Base-by-base conservation (phyloP, 1,284 basidiomycete species). In the Cutaneotrichosporon sp. region DNA sequence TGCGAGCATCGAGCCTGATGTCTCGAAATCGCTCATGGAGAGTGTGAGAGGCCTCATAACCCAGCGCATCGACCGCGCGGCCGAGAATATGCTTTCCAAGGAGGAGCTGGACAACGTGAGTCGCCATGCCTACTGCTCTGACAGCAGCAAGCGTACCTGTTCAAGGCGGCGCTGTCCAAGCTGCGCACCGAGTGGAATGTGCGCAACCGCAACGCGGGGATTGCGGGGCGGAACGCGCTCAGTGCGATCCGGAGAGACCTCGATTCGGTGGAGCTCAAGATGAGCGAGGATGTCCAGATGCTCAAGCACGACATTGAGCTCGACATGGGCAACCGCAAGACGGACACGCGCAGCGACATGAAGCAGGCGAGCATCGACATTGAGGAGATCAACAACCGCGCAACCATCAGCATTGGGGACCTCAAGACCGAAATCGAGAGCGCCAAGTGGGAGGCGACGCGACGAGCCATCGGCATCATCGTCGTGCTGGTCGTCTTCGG, bases 241-340 rank as follows among this genome's bases (percentile, higher is more conserved):
- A 83, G 86, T 11, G 86, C 89, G 0, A 83, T 97, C 14, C 85
- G 95, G 65, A 84, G 93, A 64, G 97, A 99, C 59, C 88, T 95
- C 10, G 95, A 99, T 73, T 82, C 84, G 3, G 80, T 98, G 38
- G 87, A 90, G 70, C 88, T 90, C 56, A 95, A 91, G 80, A 90
- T 99, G 87, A 95, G 95, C 78, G 93, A 97, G 76, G 92, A 97
- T 71, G 82, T 99, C 47, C 87, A 86, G 31, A 89, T 86, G 45
- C 83, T 99, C 70, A 95, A 93, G 80, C 64, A 74, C 42, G 60
- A 59, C 53, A 91, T 95, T 60, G 93, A 98, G 79, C 92, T 99
- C 85, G 95, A 99, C 63, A 84, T 98, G 72, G 94, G 97, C 75
- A 92, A 88, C 67, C 85, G 95, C 63, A 98, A 95, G 82, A 91